Evolutionary conservation across 1,284 basidiomycete genomes (phyloP), one percentile per base, ranked within the genome.

Genomic region (Sporisorium graminicola): DNA sequence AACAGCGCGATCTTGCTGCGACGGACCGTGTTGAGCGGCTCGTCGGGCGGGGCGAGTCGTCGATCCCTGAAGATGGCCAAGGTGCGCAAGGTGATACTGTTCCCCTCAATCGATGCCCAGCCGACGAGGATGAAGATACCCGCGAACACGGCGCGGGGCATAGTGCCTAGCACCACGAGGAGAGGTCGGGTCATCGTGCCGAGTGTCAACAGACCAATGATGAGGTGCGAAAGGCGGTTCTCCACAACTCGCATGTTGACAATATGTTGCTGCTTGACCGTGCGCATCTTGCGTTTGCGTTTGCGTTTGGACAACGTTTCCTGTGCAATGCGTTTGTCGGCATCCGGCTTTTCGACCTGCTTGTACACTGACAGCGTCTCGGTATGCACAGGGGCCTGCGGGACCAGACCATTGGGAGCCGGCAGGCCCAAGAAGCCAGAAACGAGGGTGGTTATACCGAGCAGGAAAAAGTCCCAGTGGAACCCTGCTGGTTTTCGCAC

Each of bases 341-440:
- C 61, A 20, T 73, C 75, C 12, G 37, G 65, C 8, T 47, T 69
- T 37, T 80, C 77, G 12, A 85, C 78, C 27, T 85, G 85, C 29
- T 91, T 91, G 89, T 93, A 91, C 43, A 96, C 89, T 18, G 93
- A 88, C 0, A 99, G 90, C 8, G 94, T 92, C 14, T 91, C 90
- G 0, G 95, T 98, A 81, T 98, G 95, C 26, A 97, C 93, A 0
- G 95, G 96, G 0, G 96, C 95, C 86, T 98, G 96, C 0, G 95
- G 95, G 53, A 99, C 97, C 16, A 85, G 74, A 2, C 95, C 95
- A 81, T 98, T 98, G 0, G 95, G 95, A 0, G 95, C 95, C 0
- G 95, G 95, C 4, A 97, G 70, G 18, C 95, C 95, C 3, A 99
- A 88, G 20, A 98, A 87, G 0, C 94, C 95, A 5, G 95, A 92